Evolutionary conservation across 2,329 filamentous ascomycete species (phyloP).

Genomic region (Cercospora sojina): DNA sequence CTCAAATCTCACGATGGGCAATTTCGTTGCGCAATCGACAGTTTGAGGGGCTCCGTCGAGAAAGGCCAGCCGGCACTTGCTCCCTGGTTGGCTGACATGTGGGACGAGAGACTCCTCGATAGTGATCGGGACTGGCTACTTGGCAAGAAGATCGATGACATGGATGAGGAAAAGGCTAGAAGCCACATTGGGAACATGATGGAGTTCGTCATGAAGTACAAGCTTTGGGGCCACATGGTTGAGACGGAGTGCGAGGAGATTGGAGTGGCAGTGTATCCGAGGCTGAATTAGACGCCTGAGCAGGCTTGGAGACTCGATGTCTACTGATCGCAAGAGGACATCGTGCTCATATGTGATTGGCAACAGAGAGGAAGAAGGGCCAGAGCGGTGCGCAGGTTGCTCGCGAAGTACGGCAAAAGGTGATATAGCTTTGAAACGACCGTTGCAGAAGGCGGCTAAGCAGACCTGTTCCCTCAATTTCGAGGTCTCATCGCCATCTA

Average conservation of each 20-base stretch:
- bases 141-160: slow-evolving; percentile 8
- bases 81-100: slow-evolving; percentile 10
- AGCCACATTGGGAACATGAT: slow-evolving; percentile 1
- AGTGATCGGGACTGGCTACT: slow-evolving; percentile 13
- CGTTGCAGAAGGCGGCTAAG: neutral
- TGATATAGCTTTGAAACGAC: neutral
- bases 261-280: slow-evolving; percentile 4
- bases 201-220: slow-evolving; percentile 14
- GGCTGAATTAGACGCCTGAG: neutral
- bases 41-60: neutral
- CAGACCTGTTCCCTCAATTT: neutral
- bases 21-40: slow-evolving; percentile 7
- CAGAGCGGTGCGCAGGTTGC: neutral
- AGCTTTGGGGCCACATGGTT: slow-evolving; percentile 8
- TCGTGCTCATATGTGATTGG: neutral
- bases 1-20: slow-evolving; percentile 9
- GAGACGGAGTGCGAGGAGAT: slow-evolving; percentile 8
- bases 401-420: neutral
- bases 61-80: neutral
- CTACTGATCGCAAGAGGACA: neutral
- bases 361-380: neutral
- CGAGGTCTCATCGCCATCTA: neutral
- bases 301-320: neutral
- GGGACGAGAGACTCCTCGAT: slow-evolving; percentile 11
- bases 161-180: slow-evolving; percentile 2